These are phyloP conservation scores for Debaryomyces psychrophilus DNA, from an alignment of 1,139 yeast species.

Conservation along the genomic window DNA sequence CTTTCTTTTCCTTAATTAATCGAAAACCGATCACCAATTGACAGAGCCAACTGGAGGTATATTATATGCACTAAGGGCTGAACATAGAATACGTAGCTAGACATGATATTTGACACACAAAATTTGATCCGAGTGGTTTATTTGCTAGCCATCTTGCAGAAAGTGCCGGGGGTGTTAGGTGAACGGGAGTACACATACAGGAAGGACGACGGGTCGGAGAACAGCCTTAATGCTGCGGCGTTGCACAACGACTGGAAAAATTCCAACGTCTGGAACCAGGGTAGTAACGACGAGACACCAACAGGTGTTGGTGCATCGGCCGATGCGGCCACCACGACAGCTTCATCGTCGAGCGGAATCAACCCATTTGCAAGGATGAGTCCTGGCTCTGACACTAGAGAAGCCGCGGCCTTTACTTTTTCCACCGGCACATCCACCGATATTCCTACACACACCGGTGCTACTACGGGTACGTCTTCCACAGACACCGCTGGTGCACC, in stretches of 20 bases:
- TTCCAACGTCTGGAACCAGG: not conserved
- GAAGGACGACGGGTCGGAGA: not conserved
- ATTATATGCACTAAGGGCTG: not conserved
- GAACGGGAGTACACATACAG: not conserved
- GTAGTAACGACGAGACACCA: not conserved
- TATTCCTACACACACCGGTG: not conserved
- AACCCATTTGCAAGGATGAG: constrained; percentile 1
- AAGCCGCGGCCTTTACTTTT: not conserved
- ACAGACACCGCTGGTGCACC: constrained; percentile 1
- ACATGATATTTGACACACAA: constrained; percentile 1
- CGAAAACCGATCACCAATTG: constrained; percentile 1
- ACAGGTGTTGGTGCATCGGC: not conserved
- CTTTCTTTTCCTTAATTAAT: constrained; percentile 12
- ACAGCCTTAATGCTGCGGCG: not conserved
- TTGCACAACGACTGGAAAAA: not conserved
- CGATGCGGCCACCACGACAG: not conserved
- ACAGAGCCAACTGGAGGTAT: not conserved
- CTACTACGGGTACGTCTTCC: not conserved
- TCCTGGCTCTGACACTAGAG: not conserved
- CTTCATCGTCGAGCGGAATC: not conserved
- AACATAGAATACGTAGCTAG: not conserved
- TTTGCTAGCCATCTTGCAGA: not conserved
- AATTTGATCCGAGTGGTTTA: not conserved
- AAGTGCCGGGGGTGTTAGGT: not conserved
- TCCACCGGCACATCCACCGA: not conserved